Percentiles rank a stretch among this genome's conserved stretches.
phyloP scores from a whole-genome alignment of 2,329 filamentous ascomycete genomes.

The Aspergillus ruber region DNA sequence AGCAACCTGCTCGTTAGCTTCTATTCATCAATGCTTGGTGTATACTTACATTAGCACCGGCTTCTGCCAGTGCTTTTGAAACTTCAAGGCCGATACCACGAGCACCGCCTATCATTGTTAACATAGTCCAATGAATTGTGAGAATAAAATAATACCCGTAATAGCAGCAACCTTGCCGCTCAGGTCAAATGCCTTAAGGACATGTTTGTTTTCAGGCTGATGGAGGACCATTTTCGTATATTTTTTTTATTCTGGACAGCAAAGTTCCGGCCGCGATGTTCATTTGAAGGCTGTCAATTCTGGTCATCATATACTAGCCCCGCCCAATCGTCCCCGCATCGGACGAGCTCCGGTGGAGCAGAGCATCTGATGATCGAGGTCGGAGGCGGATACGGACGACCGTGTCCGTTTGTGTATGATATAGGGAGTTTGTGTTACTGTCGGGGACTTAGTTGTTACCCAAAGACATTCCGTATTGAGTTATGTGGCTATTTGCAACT shows the following conservation, averaged over 20 bases:
- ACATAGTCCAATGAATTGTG: not conserved
- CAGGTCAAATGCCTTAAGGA: slow-evolving; percentile 23
- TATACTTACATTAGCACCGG: slow-evolving; percentile 30
- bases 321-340: not conserved
- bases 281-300: not conserved
- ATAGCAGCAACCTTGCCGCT: slow-evolving; percentile 22
- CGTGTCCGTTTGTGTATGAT: not conserved
- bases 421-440: no score
- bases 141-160: slow-evolving; percentile 11
- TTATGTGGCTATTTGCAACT: not conserved
- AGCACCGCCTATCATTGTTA: slow-evolving; percentile 19
- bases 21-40: not conserved
- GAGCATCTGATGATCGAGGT: not conserved
- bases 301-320: not conserved
- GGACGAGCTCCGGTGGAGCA: not conserved
- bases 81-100: slow-evolving; percentile 36
- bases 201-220: slow-evolving; percentile 19
- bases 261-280: not conserved
- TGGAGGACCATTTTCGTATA: slow-evolving; percentile 17
- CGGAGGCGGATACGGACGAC: not conserved
- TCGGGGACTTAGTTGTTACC: no score
- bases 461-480: no score
- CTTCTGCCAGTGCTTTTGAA: slow-evolving; percentile 33
- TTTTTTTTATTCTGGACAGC: not conserved
- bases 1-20: slow-evolving; percentile 17